phyloP scores from a whole-genome alignment of 768 basidiomycete species.

The Gyrodon lividus region DNA sequence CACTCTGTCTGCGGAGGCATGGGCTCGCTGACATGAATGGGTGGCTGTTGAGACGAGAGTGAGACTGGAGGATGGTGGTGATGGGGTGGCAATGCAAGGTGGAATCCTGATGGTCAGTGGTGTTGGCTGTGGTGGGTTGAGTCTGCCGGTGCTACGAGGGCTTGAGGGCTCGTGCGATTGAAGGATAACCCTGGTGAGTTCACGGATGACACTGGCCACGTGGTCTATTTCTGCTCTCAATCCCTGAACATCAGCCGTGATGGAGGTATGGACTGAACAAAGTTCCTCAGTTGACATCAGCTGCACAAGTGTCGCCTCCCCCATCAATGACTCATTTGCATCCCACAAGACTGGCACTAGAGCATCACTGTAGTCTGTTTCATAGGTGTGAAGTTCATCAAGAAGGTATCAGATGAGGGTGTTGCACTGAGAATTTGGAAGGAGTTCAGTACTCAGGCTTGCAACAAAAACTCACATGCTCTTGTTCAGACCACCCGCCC shows the following conservation, averaged over 20 bases:
- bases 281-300: neutral
- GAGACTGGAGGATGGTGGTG: neutral
- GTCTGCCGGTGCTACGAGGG: too few species aligned
- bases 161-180: too few species aligned
- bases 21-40: too few species aligned
- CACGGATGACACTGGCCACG: neutral
- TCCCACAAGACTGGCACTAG: neutral
- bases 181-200: neutral
- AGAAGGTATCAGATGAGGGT: conserved; percentile 23
- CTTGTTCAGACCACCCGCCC: conserved; percentile 42
- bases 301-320: neutral
- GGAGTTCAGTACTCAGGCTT: too few species aligned
- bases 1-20: too few species aligned
- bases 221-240: neutral
- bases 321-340: neutral
- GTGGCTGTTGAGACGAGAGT: too few species aligned
- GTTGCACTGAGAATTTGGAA: neutral
- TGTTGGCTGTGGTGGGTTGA: too few species aligned
- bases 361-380: conserved; percentile 23
- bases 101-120: neutral
- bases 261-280: neutral
- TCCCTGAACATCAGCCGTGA: neutral
- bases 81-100: neutral
- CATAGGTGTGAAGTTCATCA: conserved; percentile 26
- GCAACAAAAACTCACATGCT: conserved; percentile 39